Percentiles rank a stretch among this genome's conserved stretches.
Evolutionary conservation across 495 filamentous ascomycete genomes (phyloP).

Genomic region (Penicillium crystallinum): DNA sequence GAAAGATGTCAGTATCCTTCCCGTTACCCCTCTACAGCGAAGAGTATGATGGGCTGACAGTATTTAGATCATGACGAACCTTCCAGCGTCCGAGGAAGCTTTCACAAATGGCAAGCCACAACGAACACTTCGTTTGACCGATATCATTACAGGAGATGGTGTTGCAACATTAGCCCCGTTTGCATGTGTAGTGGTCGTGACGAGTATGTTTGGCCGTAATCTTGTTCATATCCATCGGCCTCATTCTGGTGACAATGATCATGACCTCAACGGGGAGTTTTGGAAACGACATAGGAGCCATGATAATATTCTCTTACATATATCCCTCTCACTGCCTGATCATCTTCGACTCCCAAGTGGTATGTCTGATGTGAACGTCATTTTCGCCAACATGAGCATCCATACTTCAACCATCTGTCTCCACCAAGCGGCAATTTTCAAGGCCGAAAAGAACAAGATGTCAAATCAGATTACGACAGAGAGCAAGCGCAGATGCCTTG

Average conservation of each 20-base stretch:
- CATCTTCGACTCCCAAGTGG: constrained; percentile 76
- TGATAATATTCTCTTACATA: constrained; percentile 86
- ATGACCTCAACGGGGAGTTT: constrained; percentile 89
- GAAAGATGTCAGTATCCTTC: constrained; percentile 57
- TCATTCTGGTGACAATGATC: constrained; percentile 71
- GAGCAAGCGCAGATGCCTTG: constrained; percentile 88
- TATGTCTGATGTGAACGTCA: constrained; percentile 73
- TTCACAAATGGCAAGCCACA: constrained; percentile 75
- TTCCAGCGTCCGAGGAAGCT: constrained; percentile 82
- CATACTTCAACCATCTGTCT: constrained; percentile 96
- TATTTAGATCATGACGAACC: constrained; percentile 67
- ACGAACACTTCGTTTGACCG: constrained; percentile 59
- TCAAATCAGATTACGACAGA: constrained; percentile 73
- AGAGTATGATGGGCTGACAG: not conserved
- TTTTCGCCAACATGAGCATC: constrained; percentile 95
- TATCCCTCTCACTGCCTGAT: constrained; percentile 75
- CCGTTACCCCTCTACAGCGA: not conserved
- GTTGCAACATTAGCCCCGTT: constrained; percentile 69
- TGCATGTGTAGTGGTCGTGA: constrained; percentile 76
- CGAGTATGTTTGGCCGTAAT: constrained; percentile 90
- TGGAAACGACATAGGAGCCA: constrained; percentile 90
- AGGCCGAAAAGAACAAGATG: constrained; percentile 84
- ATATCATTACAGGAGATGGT: constrained; percentile 68
- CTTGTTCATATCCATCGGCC: constrained; percentile 90
- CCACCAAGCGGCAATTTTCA: constrained; percentile 97